Base-by-base conservation (phyloP, 495 filamentous ascomycete species). In the Cudoniella acicularis region DNA sequence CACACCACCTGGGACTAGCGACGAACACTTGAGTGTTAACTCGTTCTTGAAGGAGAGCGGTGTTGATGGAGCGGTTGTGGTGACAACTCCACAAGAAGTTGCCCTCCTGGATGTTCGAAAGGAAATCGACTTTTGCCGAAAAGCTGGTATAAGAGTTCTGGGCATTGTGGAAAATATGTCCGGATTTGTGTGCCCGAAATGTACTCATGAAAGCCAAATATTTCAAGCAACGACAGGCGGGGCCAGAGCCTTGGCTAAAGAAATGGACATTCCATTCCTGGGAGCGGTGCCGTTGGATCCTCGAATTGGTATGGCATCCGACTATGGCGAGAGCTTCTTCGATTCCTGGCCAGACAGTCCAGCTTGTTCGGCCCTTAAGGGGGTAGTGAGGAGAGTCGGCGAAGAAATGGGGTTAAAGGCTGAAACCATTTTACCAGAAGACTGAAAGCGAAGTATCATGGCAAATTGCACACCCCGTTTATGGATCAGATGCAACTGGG, bases 131-230 rank as follows among this genome's bases (percentile, higher is more conserved):
- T 98, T 98, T 66, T 98, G 95, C 70, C 79, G 84, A 52, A 98
- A 98, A 73, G 95, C 95, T 3, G 92, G 90, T 1, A 97, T 98
- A 54, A 79, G 76, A 36, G 81, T 98, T 1, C 66, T 98, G 20
- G 95, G 94, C 0, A 73, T 98, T 13, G 95, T 97, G 41, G 94
- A 98, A 78, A 98, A 98, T 70, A 98, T 98, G 94, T 87, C 84
- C 50, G 90, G 91, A 10, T 98, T 96, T 71, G 91, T 98, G 41
- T 98, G 94, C 70, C 90, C 90, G 2, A 90, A 87, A 41, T 98
- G 94, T 71, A 87, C 79, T 36, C 83, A 90, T 58, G 79, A 85
- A 69, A 88, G 80, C 52, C 83, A 96, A 68, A 95, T 98, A 30
- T 98, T 98, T 73, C 81, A 83, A 57, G 89, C 93, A 3, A 95